Evolutionary conservation across 768 basidiomycete species (phyloP).

Genomic region (Serendipita sp.): DNA sequence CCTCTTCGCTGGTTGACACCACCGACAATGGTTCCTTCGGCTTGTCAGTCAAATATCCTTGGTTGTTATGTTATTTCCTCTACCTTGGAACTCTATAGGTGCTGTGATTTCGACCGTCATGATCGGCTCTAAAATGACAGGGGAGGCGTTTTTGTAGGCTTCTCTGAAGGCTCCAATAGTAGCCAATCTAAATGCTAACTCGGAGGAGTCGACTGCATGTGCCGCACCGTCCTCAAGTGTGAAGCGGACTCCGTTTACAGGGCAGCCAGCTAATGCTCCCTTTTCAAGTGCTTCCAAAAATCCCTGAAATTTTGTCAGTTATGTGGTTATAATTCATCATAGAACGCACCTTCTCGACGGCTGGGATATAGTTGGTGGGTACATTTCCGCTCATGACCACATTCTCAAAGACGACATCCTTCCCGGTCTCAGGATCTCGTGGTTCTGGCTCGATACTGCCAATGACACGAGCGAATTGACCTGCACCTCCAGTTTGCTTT

Average conservation of each 20-base stretch:
- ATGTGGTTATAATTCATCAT: neutral
- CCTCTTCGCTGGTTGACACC: slow-evolving; percentile 85
- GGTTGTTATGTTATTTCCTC: neutral
- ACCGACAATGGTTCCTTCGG: slow-evolving; percentile 69
- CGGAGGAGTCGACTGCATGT: slow-evolving; percentile 92
- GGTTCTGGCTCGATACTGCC: slow-evolving; percentile 82
- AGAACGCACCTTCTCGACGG: slow-evolving; percentile 66
- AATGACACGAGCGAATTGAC: slow-evolving; percentile 87
- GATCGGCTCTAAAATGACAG: slow-evolving; percentile 89
- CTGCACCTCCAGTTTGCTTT: slow-evolving; percentile 95
- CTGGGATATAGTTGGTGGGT: slow-evolving; percentile 82
- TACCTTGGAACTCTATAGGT: slow-evolving; percentile 87
- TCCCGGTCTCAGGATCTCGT: slow-evolving; percentile 53
- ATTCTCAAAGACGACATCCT: slow-evolving; percentile 72
- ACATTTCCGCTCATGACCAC: slow-evolving; percentile 85
- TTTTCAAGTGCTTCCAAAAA: slow-evolving; percentile 91
- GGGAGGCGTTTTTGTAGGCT: slow-evolving; percentile 55
- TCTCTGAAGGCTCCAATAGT: slow-evolving; percentile 89
- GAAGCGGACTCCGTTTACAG: slow-evolving; percentile 69
- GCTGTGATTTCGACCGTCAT: slow-evolving; percentile 98
- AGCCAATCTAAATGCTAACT: slow-evolving; percentile 84
- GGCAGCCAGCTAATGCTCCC: slow-evolving; percentile 76
- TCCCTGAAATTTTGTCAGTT: slow-evolving; percentile 35
- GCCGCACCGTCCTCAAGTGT: slow-evolving; percentile 82
- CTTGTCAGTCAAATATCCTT: neutral